Percentiles rank a stretch among this genome's conserved stretches.
Conservation (phyloP, 2,329 filamentous ascomycete genomes). For the Cladosporium cucumerinum region DNA sequence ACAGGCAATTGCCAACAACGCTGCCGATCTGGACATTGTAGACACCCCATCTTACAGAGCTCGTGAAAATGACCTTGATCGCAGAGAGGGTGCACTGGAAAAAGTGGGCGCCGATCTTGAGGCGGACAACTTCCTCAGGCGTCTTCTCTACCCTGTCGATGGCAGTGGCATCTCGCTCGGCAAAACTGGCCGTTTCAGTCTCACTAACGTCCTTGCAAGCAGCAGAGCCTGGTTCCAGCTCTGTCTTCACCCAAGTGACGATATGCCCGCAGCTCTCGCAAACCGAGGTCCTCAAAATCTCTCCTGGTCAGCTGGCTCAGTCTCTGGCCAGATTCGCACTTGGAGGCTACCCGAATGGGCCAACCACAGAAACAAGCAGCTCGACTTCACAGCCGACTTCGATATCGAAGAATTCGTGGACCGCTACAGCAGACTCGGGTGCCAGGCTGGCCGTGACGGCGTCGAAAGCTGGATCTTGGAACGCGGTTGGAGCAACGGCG, state of each 20-base stretch:
- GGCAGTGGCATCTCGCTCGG: slow-evolving; percentile 79
- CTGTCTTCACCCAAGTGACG: slow-evolving; percentile 85
- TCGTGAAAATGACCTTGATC: slow-evolving; percentile 74
- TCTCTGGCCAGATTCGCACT: slow-evolving; percentile 86
- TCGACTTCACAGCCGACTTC: slow-evolving; percentile 96
- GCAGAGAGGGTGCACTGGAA: slow-evolving; percentile 77
- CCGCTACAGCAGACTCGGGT: slow-evolving; percentile 79
- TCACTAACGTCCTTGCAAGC: slow-evolving; percentile 69
- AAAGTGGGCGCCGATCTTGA: slow-evolving; percentile 81
- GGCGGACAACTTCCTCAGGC: slow-evolving; percentile 75
- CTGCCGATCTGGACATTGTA: slow-evolving; percentile 73
- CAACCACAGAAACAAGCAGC: slow-evolving; percentile 81
- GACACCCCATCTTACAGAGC: slow-evolving; percentile 66
- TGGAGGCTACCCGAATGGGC: slow-evolving; percentile 97
- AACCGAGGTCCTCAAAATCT: slow-evolving; percentile 69
- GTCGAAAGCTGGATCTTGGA: slow-evolving; percentile 93
- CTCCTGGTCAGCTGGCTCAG: slow-evolving; percentile 86
- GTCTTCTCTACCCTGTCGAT: slow-evolving; percentile 73
- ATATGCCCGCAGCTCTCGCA: slow-evolving; percentile 71
- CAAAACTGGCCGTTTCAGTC: slow-evolving; percentile 72
- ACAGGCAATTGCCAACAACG: slow-evolving; percentile 71
- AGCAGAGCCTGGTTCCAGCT: slow-evolving; percentile 96
- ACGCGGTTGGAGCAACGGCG: slow-evolving; percentile 96
- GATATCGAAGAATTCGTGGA: slow-evolving; percentile 87
- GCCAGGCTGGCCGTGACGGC: slow-evolving; percentile 83